A percentile compares a stretch with the other conserved stretches of the same genome.
Evolutionary conservation across 2,329 filamentous ascomycete genomes (phyloP).

Genomic region (Aspergillus versicolor): DNA sequence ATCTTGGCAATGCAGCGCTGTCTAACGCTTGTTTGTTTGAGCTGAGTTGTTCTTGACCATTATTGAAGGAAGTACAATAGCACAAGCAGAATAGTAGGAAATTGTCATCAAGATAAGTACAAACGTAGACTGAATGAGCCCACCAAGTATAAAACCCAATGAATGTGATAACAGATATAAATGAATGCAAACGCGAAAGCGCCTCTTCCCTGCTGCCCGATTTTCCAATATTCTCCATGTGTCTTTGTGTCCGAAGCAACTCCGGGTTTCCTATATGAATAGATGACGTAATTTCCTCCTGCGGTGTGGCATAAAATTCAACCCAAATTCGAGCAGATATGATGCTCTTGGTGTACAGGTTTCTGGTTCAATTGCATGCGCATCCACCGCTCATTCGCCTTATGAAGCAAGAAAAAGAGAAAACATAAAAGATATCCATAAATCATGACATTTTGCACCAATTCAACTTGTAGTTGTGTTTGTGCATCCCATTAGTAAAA

Average conservation of each 20-base stretch:
- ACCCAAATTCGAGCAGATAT: not conserved
- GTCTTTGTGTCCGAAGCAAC: not conserved
- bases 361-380: not conserved
- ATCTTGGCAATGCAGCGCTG: no score
- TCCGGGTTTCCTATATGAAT: not conserved
- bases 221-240: not conserved
- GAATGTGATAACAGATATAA: not conserved
- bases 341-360: constrained; percentile 2
- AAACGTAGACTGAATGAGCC: not conserved
- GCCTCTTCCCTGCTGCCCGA: constrained; percentile 1
- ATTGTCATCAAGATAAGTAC: not conserved
- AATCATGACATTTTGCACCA: constrained; percentile 4
- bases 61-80: not conserved
- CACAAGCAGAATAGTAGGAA: not conserved
- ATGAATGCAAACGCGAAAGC: constrained; percentile 1
- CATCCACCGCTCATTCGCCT: constrained; percentile 10
- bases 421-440: constrained; percentile 1
- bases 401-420: not conserved
- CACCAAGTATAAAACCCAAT: not conserved
- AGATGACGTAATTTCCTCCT: not conserved
- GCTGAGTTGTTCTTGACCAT: not conserved
- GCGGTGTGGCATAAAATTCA: not conserved
- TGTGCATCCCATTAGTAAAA: not conserved
- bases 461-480: not conserved
- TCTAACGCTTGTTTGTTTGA: not conserved